Evolutionary conservation across 202 grass and related monocot species (phyloP).

Genomic region (Bolboschoenoplectus hybrid): DNA sequence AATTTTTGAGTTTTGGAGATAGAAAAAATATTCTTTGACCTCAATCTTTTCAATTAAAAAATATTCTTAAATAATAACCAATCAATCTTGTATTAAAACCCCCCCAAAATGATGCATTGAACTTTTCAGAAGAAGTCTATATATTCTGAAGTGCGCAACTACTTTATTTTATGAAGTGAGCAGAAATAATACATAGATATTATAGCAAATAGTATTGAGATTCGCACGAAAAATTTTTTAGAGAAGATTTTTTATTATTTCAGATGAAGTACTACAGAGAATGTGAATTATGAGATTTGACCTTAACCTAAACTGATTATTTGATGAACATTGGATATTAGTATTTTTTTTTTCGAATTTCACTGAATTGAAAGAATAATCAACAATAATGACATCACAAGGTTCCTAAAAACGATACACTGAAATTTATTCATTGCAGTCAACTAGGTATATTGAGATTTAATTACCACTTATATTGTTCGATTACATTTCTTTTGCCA

Average conservation of each 20-base stretch:
- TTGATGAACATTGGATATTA: background rate
- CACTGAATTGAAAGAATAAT: no score
- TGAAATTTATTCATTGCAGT: background rate
- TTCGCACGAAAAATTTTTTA: no score
- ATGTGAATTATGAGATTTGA: background rate
- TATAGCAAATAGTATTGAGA: no score
- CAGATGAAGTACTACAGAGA: no score
- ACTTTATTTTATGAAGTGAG: no score
- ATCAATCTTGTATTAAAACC: background rate
- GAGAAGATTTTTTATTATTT: no score
- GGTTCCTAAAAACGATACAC: background rate
- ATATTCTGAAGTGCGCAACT: no score
- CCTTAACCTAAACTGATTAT: background rate
- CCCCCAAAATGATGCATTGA: background rate
- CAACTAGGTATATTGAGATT: background rate
- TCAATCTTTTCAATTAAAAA: background rate
- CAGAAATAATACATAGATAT: no score
- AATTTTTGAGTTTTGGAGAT: background rate
- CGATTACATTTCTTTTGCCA: background rate
- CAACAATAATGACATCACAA: no score
- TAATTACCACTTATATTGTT: background rate
- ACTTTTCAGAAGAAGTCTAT: background rate
- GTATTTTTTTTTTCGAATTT: no score
- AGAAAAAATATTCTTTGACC: background rate
- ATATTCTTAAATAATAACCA: background rate